Evolutionary conservation across 2,329 filamentous ascomycete species (phyloP).

Genomic region (Hypoxylon sp.): DNA sequence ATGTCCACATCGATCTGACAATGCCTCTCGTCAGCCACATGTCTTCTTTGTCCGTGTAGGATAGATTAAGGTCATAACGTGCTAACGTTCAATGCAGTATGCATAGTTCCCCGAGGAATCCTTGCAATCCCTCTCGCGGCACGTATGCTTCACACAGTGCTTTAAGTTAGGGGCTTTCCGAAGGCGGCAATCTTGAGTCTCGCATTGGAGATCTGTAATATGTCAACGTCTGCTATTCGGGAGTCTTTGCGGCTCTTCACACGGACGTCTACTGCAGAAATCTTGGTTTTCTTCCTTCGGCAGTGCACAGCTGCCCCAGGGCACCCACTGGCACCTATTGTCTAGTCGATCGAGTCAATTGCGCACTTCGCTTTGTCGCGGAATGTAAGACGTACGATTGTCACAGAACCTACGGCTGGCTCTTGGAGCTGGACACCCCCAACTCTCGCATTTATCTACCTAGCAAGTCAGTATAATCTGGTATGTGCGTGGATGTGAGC

Average conservation of each 20-base stretch:
- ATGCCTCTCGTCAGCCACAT: not conserved
- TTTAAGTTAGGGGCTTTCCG: conserved; percentile 2
- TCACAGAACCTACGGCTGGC: not conserved
- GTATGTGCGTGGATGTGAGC: not conserved
- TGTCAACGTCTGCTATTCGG: not conserved
- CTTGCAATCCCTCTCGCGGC: conserved; percentile 19
- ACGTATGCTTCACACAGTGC: conserved; percentile 23
- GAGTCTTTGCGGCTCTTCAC: not conserved
- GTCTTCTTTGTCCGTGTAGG: not conserved
- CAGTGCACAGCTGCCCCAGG: not conserved
- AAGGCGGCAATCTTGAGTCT: not conserved
- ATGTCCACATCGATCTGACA: conserved; percentile 27
- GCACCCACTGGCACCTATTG: conserved; percentile 21
- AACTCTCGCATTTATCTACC: not conserved
- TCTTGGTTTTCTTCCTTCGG: not conserved
- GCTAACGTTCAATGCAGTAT: conserved; percentile 25
- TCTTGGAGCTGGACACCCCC: not conserved
- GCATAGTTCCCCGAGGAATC: conserved; percentile 2
- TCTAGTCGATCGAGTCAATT: conserved; percentile 24
- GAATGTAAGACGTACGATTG: conserved; percentile 13
- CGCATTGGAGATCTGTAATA: conserved; percentile 25
- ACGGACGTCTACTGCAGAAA: conserved; percentile 20
- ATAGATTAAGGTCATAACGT: not conserved
- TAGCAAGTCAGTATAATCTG: not conserved
- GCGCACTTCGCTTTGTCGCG: not conserved